Base-by-base conservation (phyloP, 805 yeast species). In the Suhomyces emberorum region DNA sequence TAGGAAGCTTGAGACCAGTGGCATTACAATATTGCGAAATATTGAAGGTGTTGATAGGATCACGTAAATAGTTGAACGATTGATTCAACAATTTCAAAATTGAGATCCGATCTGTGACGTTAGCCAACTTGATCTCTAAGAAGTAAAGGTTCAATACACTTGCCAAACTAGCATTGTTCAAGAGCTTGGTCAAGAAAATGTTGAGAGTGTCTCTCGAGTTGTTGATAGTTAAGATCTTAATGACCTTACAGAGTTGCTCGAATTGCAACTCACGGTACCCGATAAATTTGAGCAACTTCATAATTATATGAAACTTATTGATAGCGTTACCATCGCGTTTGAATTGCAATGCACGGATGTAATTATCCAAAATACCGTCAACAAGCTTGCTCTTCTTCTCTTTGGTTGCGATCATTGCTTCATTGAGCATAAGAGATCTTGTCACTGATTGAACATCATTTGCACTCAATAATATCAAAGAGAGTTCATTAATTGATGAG, bases 131-230 rank as follows among this genome's bases (percentile, higher is more conserved):
- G 6, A 58, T 49, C 34, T 59, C 59, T 43, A 65, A 40, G 34
- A 61, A 59, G 35, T 59, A 63, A 31, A 61, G 61, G 40, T 59
- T 61, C 18, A 65, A 22, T 6, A 54, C 33, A 11, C 47, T 41
- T 8, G 55, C 30, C 14, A 51, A 35, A 4, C 38, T 28, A 15
- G 41, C 37, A 20, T 36, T 39, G 16, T 48, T 38, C 25, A 55
- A 31, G 15, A 63, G 46, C 42, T 63, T 61, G 29, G 43, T 47
- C 32, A 61, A 38, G 14, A 67, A 39, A 17, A 61, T 37, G 31
- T 52, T 52, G 38, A 65, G 48, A 4, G 48, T 30, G 4, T 51
- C 54, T 7, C 34, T 45, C 7, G 60, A 52, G 15, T 53, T 44
- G 11, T 42, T 43, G 1, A 39, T 27, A 0, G 65, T 44, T 35